Evolutionary conservation across 192 early-diverging fungal species (phyloP), one percentile per base, ranked within the genome.

Genomic region (Linnemannia exigua): DNA sequence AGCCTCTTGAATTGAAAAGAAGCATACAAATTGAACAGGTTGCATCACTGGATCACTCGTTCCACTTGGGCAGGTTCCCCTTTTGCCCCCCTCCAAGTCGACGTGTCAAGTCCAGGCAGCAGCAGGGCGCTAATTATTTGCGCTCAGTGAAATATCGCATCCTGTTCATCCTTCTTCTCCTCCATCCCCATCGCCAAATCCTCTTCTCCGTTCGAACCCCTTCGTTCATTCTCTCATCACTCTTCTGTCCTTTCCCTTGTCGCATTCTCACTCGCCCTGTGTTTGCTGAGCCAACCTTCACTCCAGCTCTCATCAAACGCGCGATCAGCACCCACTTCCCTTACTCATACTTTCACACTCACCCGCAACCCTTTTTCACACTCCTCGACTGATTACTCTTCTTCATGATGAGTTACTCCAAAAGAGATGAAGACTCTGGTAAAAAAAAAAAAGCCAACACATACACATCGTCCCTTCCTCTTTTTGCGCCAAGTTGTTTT

Each of bases 401-500:
- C 78, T 86, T 63, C 78, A 86, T 74, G 74, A 91, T 94, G 90
- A 94, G 87, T 88, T 89, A 89, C 77, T 89, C 89, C 71, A 93
- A 94, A 87, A 92, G 92, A 88, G 93, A 94, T 82, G 93, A 94
- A 74, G 93, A 94, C 87, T 88, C 92, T 75, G 93, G 93, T 93
- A 89, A 78, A 51, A 47, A 8, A 14, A n/a, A 50, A 9, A 4
- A 63, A n/a, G 48, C 48, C 48, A 2, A 15, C 58, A 63, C 28
- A 15, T 4, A 2, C 22, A 15, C 58, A n/a, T 25, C 11, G 0
- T 16, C 12, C 12, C 25, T 63, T 3, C 15, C 14, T n/a, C 0
- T 54, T 6, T n/a, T 6, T 20, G 22, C 52, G 31, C 31, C 58
- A 63, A 33, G 58, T 54, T 44, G n/a, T 44, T 6, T 44, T 44